These are phyloP conservation scores for Triadica sebifera DNA, from an alignment of 345 rosid species.

Conservation along the genomic window DNA sequence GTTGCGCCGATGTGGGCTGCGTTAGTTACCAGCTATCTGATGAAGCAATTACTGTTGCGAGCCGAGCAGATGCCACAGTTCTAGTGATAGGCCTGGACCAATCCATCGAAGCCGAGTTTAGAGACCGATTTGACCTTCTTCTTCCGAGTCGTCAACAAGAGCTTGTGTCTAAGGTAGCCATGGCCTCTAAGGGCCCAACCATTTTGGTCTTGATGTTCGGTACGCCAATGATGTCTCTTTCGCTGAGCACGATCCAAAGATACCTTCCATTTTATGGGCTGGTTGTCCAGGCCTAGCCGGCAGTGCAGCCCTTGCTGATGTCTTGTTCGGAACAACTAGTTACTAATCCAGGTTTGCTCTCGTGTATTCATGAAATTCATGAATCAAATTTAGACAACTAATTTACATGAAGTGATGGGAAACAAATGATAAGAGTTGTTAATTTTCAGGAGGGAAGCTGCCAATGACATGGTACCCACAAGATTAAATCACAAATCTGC, in stretches of 20 bases:
- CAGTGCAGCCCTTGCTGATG: slow-evolving; percentile 30
- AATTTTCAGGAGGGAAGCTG: slow-evolving; percentile 29
- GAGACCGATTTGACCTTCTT: slow-evolving; percentile 24
- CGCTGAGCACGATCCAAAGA: slow-evolving; percentile 21
- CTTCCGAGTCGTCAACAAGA: slow-evolving; percentile 34
- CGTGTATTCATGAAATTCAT: too few relatives aligned
- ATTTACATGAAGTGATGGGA: too few relatives aligned
- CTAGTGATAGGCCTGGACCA: slow-evolving; percentile 34
- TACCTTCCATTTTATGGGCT: slow-evolving; percentile 28
- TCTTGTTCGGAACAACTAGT: slow-evolving; percentile 28
- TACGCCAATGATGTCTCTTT: slow-evolving; percentile 29
- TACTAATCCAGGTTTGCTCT: slow-evolving; percentile 29
- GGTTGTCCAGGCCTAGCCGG: slow-evolving; percentile 36
- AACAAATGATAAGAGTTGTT: too few relatives aligned
- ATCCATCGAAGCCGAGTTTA: slow-evolving; percentile 28
- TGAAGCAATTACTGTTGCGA: slow-evolving; percentile 23
- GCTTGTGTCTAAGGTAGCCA: slow-evolving; percentile 24
- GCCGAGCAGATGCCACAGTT: slow-evolving; percentile 29
- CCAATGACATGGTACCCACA: slow-evolving; percentile 41
- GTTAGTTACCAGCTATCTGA: slow-evolving; percentile 9
- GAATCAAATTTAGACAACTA: too few relatives aligned
- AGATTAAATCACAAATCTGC: slow-evolving; percentile 27
- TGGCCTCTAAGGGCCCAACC: slow-evolving; percentile 25
- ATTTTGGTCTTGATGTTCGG: slow-evolving; percentile 34
- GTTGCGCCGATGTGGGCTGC: slow-evolving; percentile 27